phyloP scores from a whole-genome alignment of 192 early-diverging fungal genomes.

The Linnemannia schmuckeri region DNA sequence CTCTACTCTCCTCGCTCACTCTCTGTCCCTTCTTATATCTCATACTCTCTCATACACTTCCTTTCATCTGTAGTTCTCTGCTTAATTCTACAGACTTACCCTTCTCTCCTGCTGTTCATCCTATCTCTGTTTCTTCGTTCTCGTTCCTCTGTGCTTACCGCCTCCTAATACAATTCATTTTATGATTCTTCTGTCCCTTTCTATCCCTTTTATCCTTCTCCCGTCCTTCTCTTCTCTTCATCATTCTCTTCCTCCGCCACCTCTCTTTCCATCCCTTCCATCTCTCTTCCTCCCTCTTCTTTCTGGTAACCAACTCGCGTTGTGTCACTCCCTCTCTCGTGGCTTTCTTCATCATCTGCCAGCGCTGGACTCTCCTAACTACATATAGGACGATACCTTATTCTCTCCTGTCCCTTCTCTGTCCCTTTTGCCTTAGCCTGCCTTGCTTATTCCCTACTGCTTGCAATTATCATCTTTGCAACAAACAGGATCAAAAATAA shows the following conservation, averaged over 20 bases:
- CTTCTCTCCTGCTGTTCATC: neutral
- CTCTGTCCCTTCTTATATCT: neutral
- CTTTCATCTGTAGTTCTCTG: neutral
- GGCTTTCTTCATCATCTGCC: neutral
- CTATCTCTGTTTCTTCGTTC: neutral
- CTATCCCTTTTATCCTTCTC: neutral
- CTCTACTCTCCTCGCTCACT: neutral
- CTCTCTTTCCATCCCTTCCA: neutral
- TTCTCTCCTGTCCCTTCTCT: neutral
- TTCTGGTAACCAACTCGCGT: constrained; percentile 4
- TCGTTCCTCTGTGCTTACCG: neutral
- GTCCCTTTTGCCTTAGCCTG: no score
- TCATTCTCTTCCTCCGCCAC: neutral
- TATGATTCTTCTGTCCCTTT: neutral
- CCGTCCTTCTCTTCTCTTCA: neutral
- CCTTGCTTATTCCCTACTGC: neutral
- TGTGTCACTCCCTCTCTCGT: neutral
- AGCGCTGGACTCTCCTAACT: neutral
- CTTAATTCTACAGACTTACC: no score
- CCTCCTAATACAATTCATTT: neutral
- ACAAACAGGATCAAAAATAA: neutral
- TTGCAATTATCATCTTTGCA: neutral
- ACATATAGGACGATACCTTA: neutral
- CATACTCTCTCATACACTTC: neutral
- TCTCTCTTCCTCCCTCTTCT: neutral